A percentile compares a stretch with the other conserved stretches of the same genome.
phyloP scores from a whole-genome alignment of 1,139 yeast species.

The Lodderomyces oxycetoniae region DNA sequence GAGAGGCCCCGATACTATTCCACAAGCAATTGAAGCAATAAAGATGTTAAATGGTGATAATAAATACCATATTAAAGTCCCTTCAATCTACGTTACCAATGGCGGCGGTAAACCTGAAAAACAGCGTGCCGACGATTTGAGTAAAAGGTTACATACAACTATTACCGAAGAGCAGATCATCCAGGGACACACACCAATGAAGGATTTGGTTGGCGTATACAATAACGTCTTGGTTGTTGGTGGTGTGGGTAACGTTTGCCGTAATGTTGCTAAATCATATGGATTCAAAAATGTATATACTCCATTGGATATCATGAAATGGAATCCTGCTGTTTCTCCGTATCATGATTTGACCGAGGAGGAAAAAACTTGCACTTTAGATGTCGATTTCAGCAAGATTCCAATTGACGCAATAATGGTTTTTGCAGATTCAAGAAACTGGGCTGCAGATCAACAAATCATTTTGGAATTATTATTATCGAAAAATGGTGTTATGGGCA shows the following conservation, averaged over 20 bases:
- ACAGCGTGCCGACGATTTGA: slow-evolving; percentile 64
- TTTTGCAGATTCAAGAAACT: slow-evolving; percentile 78
- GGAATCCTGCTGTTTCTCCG: slow-evolving; percentile 84
- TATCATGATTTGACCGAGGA: slow-evolving; percentile 73
- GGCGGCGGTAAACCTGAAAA: slow-evolving; percentile 85
- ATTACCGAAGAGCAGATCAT: slow-evolving; percentile 74
- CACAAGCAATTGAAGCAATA: slow-evolving; percentile 69
- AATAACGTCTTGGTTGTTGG: slow-evolving; percentile 78
- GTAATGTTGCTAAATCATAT: slow-evolving; percentile 71
- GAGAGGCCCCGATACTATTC: slow-evolving; percentile 75
- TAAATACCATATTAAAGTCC: slow-evolving; percentile 75
- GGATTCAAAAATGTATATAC: slow-evolving; percentile 74
- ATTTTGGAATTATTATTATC: slow-evolving; percentile 72
- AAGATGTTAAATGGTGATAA: slow-evolving; percentile 69
- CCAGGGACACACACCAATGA: slow-evolving; percentile 90
- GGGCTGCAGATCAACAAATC: slow-evolving; percentile 90
- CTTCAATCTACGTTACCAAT: slow-evolving; percentile 79
- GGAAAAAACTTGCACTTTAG: slow-evolving; percentile 51
- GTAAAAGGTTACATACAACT: slow-evolving; percentile 52
- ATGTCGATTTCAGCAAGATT: slow-evolving; percentile 60
- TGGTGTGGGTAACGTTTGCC: slow-evolving; percentile 78
- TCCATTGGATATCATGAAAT: slow-evolving; percentile 74
- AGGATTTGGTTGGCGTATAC: slow-evolving; percentile 61
- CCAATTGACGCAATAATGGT: slow-evolving; percentile 69
- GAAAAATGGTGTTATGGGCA: slow-evolving; percentile 78